Percentiles rank a stretch among this genome's conserved stretches.
Evolutionary conservation across 2,329 filamentous ascomycete species (phyloP).

Genomic region (Ascochyta rabiei): DNA sequence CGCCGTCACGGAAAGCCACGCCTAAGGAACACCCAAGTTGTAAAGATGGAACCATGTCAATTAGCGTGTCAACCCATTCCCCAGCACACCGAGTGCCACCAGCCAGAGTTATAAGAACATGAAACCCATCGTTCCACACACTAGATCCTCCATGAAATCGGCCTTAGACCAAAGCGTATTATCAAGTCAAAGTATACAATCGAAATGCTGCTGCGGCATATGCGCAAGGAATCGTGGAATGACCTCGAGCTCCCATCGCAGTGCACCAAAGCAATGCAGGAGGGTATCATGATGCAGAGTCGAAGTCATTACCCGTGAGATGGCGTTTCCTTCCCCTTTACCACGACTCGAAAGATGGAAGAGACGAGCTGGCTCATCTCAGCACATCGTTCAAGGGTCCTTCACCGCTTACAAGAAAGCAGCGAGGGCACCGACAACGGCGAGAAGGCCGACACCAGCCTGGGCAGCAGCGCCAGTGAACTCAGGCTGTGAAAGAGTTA

Average conservation of each 20-base stretch:
- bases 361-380: conserved; percentile 8
- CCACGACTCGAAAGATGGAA: conserved; percentile 8
- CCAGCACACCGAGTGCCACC: conserved; percentile 2
- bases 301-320: conserved; percentile 42
- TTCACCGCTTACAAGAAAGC: conserved; percentile 47
- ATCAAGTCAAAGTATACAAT: conserved; percentile 44
- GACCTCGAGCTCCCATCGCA: conserved; percentile 41
- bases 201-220: conserved; percentile 41
- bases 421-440: conserved; percentile 57
- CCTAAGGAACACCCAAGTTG: conserved; percentile 1
- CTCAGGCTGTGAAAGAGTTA: conserved; percentile 28
- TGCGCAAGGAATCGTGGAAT: conserved; percentile 29
- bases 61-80: conserved; percentile 38
- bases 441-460: conserved; percentile 59
- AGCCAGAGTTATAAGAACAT: conserved; percentile 42
- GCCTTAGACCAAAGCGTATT: conserved; percentile 43
- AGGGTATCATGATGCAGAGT: conserved; percentile 42
- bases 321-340: conserved; percentile 29
- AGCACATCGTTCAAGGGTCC: conserved; percentile 21
- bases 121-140: conserved; percentile 45
- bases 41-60: conserved; percentile 42
- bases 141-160: conserved; percentile 39
- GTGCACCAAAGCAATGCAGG: conserved; percentile 30
- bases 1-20: conserved; percentile 5
- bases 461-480: conserved; percentile 61